Evolutionary conservation across 768 basidiomycete genomes (phyloP), one percentile per base, ranked within the genome.

Genomic region (Tricholoma furcatifolium): DNA sequence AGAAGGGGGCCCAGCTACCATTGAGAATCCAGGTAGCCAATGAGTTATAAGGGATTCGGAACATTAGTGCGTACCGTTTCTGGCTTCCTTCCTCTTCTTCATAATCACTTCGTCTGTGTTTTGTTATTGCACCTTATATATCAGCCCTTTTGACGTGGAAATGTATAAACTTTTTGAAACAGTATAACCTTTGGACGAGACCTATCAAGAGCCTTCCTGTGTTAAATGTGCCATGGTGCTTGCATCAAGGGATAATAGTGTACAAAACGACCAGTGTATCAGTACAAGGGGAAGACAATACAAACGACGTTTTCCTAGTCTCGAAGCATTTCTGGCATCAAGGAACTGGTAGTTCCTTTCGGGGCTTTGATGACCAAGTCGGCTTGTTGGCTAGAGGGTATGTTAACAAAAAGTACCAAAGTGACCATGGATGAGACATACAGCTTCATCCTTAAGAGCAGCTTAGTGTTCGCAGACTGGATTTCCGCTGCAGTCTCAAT

Each of bases 381-480:
- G 8, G 88, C 85, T 73, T 92, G 89, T 73, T 91, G 85, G 51
- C 91, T 92, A 58, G 31, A 31, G 48, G 9, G 1, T 7, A 21
- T 30, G 17, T 43, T 5, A 43, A 32, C 23, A 15, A 43, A 20
- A 31, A 30, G 18, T 14, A 35, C n/a, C 20, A 34, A 51, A 34
- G 14, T 8, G 21, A 27, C 31, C 4, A 53, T 30, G 3, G 27
- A 12, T 17, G 45, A 60, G 27, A 30, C 36, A 65, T 58, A 94
- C 93, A 96, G 66, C 57, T 82, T 77, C 86, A 95, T 89, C 21
- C 92, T 78, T 49, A 93, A 69, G n/a, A 93, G 68, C 17, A 93
- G 70, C 66, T 91, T 92, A 55, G 85, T 74, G 57, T 93, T 93
- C 32, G 84, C 76, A 10, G 79, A 73, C 62, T 88, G 83, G 51